Base-by-base conservation (phyloP, 331 rosid genomes). In the Rosa hybrid region DNA sequence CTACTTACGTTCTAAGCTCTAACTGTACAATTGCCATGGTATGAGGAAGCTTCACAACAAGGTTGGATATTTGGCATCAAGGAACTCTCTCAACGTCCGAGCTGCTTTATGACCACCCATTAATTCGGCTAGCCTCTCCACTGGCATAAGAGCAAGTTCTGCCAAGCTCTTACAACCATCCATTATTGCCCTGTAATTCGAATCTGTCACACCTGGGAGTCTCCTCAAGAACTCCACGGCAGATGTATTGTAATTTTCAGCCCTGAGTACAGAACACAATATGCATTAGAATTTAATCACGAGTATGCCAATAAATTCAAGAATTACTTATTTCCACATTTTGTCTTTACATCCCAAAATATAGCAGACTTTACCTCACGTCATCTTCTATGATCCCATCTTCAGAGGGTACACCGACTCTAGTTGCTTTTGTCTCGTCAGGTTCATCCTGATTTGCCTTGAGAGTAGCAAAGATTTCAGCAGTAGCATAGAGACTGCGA, bases 391-490 rank as follows among this genome's bases (percentile, higher is more conserved):
- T 89, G 56, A 93, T 88, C 45, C 98, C 99, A 67, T 93, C 98
- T 85, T 93, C 99, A 34, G 97, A 91, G 54, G 99, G 98, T 64
- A 95, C 97, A 72, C 99, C 99, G 70, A 95, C 99, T 86, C 97
- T 90, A 62, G 87, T 86, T 69, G 99, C 99, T 83, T 90, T 95
- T 49, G 89, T 78, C 83, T 89, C 96, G 6, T 93, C 98, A 12
- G 98, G 99, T 90, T 93, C 97, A 38, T 93, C 99, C 84, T 95
- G 97, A 85, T 95, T 95, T 78, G 98, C 93, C 84, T 93, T 92
- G 54, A 95, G 91, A 14, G 92, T 81, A 73, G 97, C 85, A 80
- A 93, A 95, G 87, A 93, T 95, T 79, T 93, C 97, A 60, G 99
- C 92, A 76, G 98, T 92, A 20, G 98, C 96, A 83, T 92, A 92